These are phyloP conservation scores for Scedosporium minutisporum DNA, from an alignment of 2,329 filamentous ascomycete species.

Conservation along the genomic window DNA sequence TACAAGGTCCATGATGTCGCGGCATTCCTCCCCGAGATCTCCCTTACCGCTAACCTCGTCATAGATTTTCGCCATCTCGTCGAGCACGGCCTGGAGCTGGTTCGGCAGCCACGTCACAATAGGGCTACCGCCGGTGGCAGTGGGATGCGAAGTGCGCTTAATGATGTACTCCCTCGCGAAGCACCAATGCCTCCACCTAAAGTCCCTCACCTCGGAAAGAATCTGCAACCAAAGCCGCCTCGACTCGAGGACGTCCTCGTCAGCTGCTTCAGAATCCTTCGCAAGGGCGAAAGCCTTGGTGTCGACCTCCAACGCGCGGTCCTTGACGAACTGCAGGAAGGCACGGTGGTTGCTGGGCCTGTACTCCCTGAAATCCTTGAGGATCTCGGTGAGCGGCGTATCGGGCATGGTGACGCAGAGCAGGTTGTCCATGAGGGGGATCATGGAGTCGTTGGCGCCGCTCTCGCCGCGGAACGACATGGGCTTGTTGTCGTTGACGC, in stretches of 20 bases:
- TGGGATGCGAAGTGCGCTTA: conserved; percentile 66
- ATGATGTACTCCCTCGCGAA: conserved; percentile 79
- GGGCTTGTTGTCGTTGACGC: conserved; percentile 59
- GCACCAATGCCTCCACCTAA: conserved; percentile 78
- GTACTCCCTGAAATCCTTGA: conserved; percentile 82
- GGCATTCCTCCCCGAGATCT: conserved; percentile 35
- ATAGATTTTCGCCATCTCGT: conserved; percentile 56
- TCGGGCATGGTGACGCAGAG: conserved; percentile 78
- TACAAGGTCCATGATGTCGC: conserved; percentile 59
- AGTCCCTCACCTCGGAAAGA: conserved; percentile 68
- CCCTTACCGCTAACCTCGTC: conserved; percentile 31
- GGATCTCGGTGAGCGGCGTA: conserved; percentile 80
- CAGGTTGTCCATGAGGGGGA: conserved; percentile 81
- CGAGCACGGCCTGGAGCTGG: conserved; percentile 65
- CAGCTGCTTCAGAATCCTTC: conserved; percentile 12
- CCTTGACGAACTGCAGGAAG: conserved; percentile 66
- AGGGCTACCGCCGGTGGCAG: conserved; percentile 69
- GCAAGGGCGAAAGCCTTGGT: conserved; percentile 50
- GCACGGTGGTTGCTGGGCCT: conserved; percentile 80
- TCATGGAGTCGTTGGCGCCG: conserved; percentile 90
- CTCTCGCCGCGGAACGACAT: conserved; percentile 83
- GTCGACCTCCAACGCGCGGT: conserved; percentile 35
- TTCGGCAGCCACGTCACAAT: conserved; percentile 82
- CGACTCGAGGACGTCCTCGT: conserved; percentile 38
- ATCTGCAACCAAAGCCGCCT: conserved; percentile 53